A percentile compares a stretch with the other conserved stretches of the same genome.
Conservation (phyloP, 2,329 filamentous ascomycete species). For the Aspergillus luchuensis region DNA sequence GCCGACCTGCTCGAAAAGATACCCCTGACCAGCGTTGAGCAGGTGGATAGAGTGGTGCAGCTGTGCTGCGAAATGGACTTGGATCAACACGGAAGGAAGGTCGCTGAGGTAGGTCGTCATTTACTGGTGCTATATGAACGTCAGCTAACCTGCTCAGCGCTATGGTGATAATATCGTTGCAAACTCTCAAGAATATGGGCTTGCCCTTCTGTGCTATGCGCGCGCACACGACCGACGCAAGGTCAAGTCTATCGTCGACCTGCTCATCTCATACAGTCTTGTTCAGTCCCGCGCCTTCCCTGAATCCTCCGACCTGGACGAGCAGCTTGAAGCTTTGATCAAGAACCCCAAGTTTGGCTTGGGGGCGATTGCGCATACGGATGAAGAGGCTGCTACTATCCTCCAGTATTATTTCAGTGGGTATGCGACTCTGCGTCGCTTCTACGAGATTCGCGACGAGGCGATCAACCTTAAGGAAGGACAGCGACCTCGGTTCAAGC, state of each 20-base stretch:
- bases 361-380: slow-evolving; percentile 69
- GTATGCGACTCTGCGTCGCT: slow-evolving; percentile 86
- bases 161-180: slow-evolving; percentile 78
- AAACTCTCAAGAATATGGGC: slow-evolving; percentile 75
- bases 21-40: slow-evolving; percentile 67
- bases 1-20: slow-evolving; percentile 72
- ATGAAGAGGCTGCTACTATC: slow-evolving; percentile 78
- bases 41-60: slow-evolving; percentile 79
- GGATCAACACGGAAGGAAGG: slow-evolving; percentile 73
- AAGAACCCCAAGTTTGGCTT: slow-evolving; percentile 71
- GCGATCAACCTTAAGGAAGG: slow-evolving; percentile 45
- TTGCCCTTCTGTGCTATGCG: slow-evolving; percentile 87
- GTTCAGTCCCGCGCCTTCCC: slow-evolving; percentile 83
- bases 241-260: slow-evolving; percentile 80
- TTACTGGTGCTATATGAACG: too few species aligned
- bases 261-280: slow-evolving; percentile 83
- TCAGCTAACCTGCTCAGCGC: slow-evolving; percentile 55
- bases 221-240: slow-evolving; percentile 76
- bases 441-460: slow-evolving; percentile 85
- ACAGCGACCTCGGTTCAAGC: slow-evolving; percentile 49
- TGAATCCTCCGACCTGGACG: slow-evolving; percentile 69
- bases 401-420: slow-evolving; percentile 85
- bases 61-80: slow-evolving; percentile 78
- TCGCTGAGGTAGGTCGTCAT: slow-evolving; percentile 69
- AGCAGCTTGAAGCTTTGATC: slow-evolving; percentile 69